These are phyloP conservation scores for Entoloma clypeatum DNA, from an alignment of 1,284 basidiomycete genomes.

Conservation along the genomic window DNA sequence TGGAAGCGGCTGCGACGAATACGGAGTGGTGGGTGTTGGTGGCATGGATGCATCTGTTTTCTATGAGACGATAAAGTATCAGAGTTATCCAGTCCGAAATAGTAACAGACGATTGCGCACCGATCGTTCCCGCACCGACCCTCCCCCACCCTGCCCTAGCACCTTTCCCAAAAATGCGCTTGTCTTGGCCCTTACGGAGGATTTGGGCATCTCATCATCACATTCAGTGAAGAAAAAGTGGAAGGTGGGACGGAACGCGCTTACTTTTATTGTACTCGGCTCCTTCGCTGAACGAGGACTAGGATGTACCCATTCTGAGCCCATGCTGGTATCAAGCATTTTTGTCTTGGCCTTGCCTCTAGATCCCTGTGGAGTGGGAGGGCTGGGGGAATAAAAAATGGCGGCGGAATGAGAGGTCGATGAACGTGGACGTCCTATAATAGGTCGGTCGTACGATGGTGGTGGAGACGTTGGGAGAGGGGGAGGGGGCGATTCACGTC, in stretches of 20 bases:
- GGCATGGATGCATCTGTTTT: conserved; percentile 44
- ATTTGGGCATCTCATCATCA: conserved; percentile 43
- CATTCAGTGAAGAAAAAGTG: conserved; percentile 9
- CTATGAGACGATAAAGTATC: conserved; percentile 37
- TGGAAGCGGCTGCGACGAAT: conserved; percentile 35
- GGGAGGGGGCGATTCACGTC: conserved; percentile 47
- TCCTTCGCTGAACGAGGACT: conserved; percentile 43
- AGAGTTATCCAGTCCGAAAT: conserved; percentile 35
- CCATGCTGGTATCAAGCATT: conserved; percentile 21
- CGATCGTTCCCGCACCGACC: conserved; percentile 59
- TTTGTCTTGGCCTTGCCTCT: conserved; percentile 25
- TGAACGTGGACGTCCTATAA: conserved; percentile 28
- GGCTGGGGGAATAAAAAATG: conserved; percentile 24
- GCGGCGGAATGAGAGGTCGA: no score
- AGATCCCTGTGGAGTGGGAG: conserved; percentile 20
- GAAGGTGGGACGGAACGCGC: conserved; percentile 14
- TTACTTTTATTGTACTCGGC: conserved; percentile 43
- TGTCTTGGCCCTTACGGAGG: conserved; percentile 69
- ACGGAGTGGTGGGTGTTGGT: conserved; percentile 21
- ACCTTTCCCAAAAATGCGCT: conserved; percentile 76
- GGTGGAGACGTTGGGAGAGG: conserved; percentile 32
- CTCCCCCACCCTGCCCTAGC: conserved; percentile 48
- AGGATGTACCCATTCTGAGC: conserved; percentile 51
- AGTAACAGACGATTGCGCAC: conserved; percentile 41
- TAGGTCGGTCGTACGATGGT: no score